These are phyloP conservation scores for Ganoderma boninense DNA, from an alignment of 1,284 basidiomycete genomes.

Conservation along the genomic window DNA sequence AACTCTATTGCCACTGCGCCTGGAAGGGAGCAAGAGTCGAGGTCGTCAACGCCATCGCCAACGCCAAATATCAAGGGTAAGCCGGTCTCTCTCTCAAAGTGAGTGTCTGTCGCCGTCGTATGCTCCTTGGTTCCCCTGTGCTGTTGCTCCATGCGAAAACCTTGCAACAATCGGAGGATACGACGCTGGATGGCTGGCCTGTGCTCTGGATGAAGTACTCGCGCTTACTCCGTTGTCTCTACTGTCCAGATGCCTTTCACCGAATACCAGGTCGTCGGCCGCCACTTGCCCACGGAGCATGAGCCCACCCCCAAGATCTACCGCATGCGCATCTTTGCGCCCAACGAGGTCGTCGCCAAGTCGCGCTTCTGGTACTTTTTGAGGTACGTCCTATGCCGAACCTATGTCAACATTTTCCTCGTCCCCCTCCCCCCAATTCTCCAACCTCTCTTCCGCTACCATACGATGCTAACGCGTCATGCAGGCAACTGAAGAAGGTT, in stretches of 20 bases:
- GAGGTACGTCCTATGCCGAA: constrained; percentile 53
- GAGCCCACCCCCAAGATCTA: constrained; percentile 97
- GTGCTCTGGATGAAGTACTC: constrained; percentile 26
- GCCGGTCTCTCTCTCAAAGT: constrained; percentile 34
- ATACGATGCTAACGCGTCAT: constrained; percentile 17
- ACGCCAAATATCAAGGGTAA: constrained; percentile 35
- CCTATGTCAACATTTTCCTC: neutral
- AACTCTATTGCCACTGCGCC: constrained; percentile 31
- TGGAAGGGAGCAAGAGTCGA: constrained; percentile 19
- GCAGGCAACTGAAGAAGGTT: constrained; percentile 96
- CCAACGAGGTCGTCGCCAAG: constrained; percentile 98
- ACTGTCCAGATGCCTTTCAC: constrained; percentile 54
- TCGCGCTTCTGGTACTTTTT: constrained; percentile 99
- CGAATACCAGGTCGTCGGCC: constrained; percentile 98
- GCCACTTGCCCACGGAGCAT: constrained; percentile 94
- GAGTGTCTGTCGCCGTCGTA: constrained; percentile 20
- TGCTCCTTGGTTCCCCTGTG: constrained; percentile 9
- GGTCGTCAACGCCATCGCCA: constrained; percentile 33
- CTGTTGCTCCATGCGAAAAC: constrained; percentile 20
- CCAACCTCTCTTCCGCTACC: neutral
- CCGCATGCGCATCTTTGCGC: constrained; percentile 99
- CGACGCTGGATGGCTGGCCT: constrained; percentile 29
- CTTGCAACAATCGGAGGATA: constrained; percentile 20
- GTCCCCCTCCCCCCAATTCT: neutral
- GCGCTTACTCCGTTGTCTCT: constrained; percentile 18